Percentiles rank a stretch among this genome's conserved stretches.
Conservation (phyloP, 148 eudicot species). For the Rhododendron griersonianum region DNA sequence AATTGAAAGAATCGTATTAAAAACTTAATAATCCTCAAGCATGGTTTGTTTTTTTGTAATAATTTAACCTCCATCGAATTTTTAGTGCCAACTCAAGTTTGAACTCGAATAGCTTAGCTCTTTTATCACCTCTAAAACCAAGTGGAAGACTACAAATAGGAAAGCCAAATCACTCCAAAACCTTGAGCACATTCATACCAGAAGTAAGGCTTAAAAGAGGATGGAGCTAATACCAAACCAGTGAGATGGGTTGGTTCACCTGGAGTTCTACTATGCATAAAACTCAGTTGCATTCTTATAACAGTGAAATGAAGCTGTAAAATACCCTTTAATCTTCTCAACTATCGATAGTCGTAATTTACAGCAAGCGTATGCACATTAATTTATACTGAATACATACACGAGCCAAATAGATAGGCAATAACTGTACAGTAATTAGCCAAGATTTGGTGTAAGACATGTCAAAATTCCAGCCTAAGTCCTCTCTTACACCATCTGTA, state of each 20-base stretch:
- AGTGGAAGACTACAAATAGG: neutral
- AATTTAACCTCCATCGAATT: neutral
- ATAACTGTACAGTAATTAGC: conserved; percentile 8
- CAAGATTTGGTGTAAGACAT: neutral
- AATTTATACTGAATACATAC: neutral
- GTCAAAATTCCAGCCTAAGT: neutral
- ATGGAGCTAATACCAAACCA: neutral
- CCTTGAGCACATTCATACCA: neutral
- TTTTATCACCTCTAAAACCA: neutral
- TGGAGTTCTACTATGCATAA: neutral
- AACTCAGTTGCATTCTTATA: neutral
- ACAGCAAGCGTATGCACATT: neutral
- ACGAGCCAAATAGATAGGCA: neutral
- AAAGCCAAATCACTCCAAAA: neutral
- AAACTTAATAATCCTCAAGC: neutral
- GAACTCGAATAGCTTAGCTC: neutral
- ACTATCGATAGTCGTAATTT: neutral
- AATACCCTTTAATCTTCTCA: neutral
- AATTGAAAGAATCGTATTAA: neutral
- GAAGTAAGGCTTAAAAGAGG: neutral
- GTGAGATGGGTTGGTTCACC: neutral
- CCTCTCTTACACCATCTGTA: neutral
- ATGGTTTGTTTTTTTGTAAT: neutral
- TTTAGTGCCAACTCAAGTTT: neutral
- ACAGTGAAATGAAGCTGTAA: neutral